Evolutionary conservation across 2,329 filamentous ascomycete genomes (phyloP).

Genomic region (Botrytis deweyae): DNA sequence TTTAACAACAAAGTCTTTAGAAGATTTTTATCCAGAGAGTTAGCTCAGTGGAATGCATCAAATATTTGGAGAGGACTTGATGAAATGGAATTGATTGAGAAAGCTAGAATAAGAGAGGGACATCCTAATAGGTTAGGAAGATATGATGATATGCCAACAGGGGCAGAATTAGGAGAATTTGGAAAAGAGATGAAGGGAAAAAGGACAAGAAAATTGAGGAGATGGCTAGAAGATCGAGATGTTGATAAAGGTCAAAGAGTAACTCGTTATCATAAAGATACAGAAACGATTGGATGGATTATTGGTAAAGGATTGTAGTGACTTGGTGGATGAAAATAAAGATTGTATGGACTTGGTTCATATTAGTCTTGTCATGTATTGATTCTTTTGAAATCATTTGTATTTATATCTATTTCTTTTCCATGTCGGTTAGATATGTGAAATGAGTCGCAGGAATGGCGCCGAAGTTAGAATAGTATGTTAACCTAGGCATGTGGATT

Average conservation of each 20-base stretch:
- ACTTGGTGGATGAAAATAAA: too few species aligned
- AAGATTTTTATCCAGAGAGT: not conserved
- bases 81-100: not conserved
- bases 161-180: not conserved
- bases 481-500: not conserved
- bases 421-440: too few species aligned
- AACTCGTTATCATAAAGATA: not conserved
- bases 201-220: not conserved
- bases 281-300: not conserved
- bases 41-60: constrained; percentile 11
- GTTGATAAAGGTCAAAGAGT: not conserved
- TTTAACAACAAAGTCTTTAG: not conserved
- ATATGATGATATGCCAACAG: not conserved
- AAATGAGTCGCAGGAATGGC: too few species aligned
- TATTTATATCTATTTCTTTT: not conserved
- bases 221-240: constrained; percentile 11
- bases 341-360: not conserved
- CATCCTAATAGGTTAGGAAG: not conserved
- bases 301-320: too few species aligned
- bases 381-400: too few species aligned
- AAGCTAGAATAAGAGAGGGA: not conserved
- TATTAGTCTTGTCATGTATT: too few species aligned
- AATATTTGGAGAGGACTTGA: constrained; percentile 1
- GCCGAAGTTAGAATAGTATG: too few species aligned
- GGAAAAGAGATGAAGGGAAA: not conserved